Conservation (phyloP, 306 rosid species). For the Glycyrrhiza uralensis region DNA sequence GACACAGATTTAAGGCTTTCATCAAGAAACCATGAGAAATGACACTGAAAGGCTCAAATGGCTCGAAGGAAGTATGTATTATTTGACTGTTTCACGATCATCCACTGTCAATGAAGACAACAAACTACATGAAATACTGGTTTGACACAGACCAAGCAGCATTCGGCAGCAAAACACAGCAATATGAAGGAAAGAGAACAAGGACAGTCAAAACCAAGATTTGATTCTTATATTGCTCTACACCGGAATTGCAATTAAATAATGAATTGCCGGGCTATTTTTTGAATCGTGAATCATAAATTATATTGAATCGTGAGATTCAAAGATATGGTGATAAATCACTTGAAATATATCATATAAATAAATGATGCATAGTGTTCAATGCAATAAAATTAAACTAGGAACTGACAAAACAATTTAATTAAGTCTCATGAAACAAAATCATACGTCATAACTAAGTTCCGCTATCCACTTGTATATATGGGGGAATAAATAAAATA, state of each 20-base stretch:
- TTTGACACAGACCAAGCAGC: neutral
- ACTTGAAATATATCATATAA: neutral
- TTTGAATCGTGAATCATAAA: neutral
- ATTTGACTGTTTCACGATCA: neutral
- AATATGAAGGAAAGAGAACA: neutral
- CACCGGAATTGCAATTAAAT: neutral
- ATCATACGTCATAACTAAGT: neutral
- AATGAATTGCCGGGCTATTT: neutral
- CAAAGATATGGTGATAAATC: neutral
- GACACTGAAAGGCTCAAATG: neutral
- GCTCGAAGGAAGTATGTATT: neutral
- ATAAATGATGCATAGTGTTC: neutral
- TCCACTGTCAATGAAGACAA: neutral
- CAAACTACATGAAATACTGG: neutral
- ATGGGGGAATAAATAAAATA: neutral
- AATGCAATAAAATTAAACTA: neutral
- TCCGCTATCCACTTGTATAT: neutral
- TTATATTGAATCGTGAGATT: neutral
- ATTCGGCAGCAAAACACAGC: neutral
- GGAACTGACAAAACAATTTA: neutral
- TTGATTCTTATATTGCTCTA: neutral
- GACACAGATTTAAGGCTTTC: neutral
- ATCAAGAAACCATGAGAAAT: neutral
- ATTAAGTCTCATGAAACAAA: neutral
- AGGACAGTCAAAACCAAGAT: neutral